Conservation (phyloP, 2,329 filamentous ascomycete genomes). For the Spiromastix sp. region DNA sequence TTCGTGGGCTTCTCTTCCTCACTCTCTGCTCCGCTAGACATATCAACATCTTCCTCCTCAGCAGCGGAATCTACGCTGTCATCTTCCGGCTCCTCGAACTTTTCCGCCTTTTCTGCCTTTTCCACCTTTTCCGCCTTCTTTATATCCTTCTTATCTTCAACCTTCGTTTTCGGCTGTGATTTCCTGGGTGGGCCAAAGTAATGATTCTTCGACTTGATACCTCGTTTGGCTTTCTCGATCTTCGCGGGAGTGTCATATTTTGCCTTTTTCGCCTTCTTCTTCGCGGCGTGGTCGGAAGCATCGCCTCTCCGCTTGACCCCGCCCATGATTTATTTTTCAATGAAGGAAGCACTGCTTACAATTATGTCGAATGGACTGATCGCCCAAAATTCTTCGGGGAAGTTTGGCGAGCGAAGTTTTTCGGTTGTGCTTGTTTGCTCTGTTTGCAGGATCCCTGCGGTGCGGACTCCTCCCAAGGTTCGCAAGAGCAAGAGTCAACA, state of each 20-base stretch:
- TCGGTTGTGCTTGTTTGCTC: conserved; percentile 18
- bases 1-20: conserved; percentile 34
- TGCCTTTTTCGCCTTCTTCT: conserved; percentile 32
- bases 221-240: no score
- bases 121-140: conserved; percentile 13
- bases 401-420: conserved; percentile 16
- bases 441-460: no score
- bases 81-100: conserved; percentile 29
- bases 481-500: no score
- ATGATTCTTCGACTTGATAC: no score
- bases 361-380: not conserved
- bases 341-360: not conserved
- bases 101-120: conserved; percentile 21
- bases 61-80: conserved; percentile 37
- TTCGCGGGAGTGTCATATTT: conserved; percentile 13
- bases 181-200: conserved; percentile 2
- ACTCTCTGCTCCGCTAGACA: conserved; percentile 28
- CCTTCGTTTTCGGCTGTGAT: conserved; percentile 10
- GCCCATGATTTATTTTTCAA: conserved; percentile 21
- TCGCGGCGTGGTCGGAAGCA: conserved; percentile 26
- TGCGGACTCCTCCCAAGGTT: no score
- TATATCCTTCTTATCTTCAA: conserved; percentile 17
- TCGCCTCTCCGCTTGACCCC: conserved; percentile 33
- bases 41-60: conserved; percentile 44
- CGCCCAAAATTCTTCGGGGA: conserved; percentile 6